Base-by-base conservation (phyloP, 345 rosid species). In the Gynandropsis gynandra region DNA sequence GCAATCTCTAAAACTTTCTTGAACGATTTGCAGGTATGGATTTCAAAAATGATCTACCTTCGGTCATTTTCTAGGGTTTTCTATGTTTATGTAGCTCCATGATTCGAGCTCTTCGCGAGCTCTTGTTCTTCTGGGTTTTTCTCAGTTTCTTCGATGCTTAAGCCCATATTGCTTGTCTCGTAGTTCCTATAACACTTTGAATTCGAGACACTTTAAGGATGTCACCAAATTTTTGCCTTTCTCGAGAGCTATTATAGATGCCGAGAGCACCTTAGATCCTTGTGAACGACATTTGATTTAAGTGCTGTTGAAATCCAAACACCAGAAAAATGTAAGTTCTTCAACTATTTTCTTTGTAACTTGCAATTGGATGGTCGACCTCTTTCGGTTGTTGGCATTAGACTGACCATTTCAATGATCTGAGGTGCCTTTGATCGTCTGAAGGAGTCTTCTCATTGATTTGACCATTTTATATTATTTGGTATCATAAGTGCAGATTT, bases 141-240 rank as follows among this genome's bases (percentile, higher is more conserved):
- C 35, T 34, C 45, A 51, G 37, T 68, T 42, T 4, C 5, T 9
- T 17, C 36, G 18, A 9, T 21, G 10, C 14, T 16, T 48, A 20
- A 52, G 10, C 38, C 42, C 34, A 15, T 46, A 7, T 47, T 44
- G 33, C 0, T 18, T 5, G 12, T 32, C 33, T 34, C 18, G 40
- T 36, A 17, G 27, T 11, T 42, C 36, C 36, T 50, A 43, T 35
- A 16, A 40, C 39, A 47, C 67, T 51, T 48, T 60, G 1, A 57
- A 16, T 15, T 29, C 52, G 11, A 33, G 42, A 35, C n/a, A 27
- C 2, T 67, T 54, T 11, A 52, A 65, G 34, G 70, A 36, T 52
- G 39, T 83, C 36, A 15, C 54, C 50, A 84, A 74, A 70, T 80
- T 80, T 65, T 59, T 55, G 9, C 80, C 79, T 4, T 62, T 49